Percentiles rank a stretch among this genome's conserved stretches.
Conservation (phyloP, 176 grass and related monocot species). For the Juncus inflexus region DNA sequence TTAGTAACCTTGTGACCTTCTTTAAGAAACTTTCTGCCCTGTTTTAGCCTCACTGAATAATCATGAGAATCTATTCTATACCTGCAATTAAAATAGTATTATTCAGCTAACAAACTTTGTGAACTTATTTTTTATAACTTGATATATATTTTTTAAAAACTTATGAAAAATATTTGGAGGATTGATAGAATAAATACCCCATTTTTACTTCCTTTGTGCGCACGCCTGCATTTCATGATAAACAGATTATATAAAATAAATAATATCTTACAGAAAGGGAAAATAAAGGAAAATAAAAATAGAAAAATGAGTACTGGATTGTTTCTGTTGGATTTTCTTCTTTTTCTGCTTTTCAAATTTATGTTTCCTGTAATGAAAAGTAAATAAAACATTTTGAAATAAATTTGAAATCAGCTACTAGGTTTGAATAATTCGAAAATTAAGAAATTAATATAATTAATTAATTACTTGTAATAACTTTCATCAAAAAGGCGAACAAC, state of each 20-base stretch:
- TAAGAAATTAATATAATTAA: background rate
- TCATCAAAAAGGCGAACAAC: conserved; percentile 78
- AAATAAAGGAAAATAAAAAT: background rate
- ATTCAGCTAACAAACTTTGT: no score
- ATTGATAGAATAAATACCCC: conserved; percentile 46
- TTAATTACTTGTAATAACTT: conserved; percentile 70
- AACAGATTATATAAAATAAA: background rate
- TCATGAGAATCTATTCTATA: conserved; percentile 91
- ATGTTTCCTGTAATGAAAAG: conserved; percentile 63
- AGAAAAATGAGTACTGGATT: conserved; percentile 52
- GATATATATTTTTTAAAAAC: no score
- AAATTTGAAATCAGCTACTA: background rate
- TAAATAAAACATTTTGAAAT: background rate
- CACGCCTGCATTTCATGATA: conserved; percentile 24
- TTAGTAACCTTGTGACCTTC: conserved; percentile 75
- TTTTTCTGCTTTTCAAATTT: conserved; percentile 94
- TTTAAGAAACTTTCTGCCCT: conserved; percentile 91
- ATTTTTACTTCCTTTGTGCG: conserved; percentile 89
- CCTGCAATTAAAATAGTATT: conserved; percentile 33
- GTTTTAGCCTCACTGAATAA: conserved; percentile 75
- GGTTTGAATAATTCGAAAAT: background rate
- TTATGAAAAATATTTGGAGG: no score
- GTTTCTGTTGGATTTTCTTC: conserved; percentile 85
- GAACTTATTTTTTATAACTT: no score
- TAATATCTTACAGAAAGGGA: conserved; percentile 1